Percentiles rank a stretch among this genome's conserved stretches.
phyloP scores from a whole-genome alignment of 495 filamentous ascomycete species.

The Copromyces sp. region DNA sequence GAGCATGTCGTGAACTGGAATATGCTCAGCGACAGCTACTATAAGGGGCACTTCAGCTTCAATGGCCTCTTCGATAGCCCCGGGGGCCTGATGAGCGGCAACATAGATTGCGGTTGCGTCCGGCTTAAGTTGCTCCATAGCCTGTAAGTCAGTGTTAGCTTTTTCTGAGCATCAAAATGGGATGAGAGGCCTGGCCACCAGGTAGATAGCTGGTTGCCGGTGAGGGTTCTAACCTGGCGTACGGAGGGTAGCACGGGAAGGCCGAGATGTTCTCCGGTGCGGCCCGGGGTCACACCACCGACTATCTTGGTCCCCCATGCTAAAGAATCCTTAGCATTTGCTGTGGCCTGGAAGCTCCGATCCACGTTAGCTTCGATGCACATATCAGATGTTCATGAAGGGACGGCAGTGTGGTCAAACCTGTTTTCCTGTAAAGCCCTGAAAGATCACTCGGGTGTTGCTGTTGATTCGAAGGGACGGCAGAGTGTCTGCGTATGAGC shows the following conservation, averaged over 20 bases:
- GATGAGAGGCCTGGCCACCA: conserved; percentile 1
- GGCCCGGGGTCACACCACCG: conserved; percentile 73
- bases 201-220: neutral
- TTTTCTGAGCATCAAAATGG: neutral
- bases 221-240: conserved; percentile 21
- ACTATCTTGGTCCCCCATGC: conserved; percentile 84
- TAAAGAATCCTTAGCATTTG: conserved; percentile 72
- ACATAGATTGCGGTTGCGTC: conserved; percentile 85
- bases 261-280: conserved; percentile 68
- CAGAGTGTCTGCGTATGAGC: conserved; percentile 51
- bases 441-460: conserved; percentile 75
- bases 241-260: conserved; percentile 71
- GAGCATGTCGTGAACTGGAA: conserved; percentile 78
- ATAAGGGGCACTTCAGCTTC: conserved; percentile 81
- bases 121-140: conserved; percentile 64
- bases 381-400: conserved; percentile 18
- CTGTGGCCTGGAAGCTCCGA: conserved; percentile 44
- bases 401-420: conserved; percentile 4
- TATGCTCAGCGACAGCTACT: conserved; percentile 85
- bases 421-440: conserved; percentile 72
- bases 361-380: conserved; percentile 15
- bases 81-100: conserved; percentile 62
- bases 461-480: conserved; percentile 66
- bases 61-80: conserved; percentile 81
- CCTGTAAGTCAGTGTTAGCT: conserved; percentile 32